phyloP scores from a whole-genome alignment of 306 rosid genomes.

The Quercus engelmannii region DNA sequence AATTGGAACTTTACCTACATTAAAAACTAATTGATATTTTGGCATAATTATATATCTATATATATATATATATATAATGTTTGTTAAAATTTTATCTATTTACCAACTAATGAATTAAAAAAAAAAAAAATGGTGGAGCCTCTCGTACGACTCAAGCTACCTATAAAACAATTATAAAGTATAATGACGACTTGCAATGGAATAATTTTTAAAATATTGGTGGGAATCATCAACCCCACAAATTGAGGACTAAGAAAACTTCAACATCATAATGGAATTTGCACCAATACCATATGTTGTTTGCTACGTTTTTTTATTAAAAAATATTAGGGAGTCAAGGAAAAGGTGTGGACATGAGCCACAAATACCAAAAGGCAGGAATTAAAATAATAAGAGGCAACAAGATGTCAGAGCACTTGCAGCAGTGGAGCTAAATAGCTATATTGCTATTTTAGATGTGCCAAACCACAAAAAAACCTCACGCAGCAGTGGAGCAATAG shows the following conservation, averaged over 20 bases:
- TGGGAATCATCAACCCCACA: not conserved
- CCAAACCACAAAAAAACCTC: too few species aligned
- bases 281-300: slow-evolving; percentile 12
- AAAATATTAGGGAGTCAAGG: too few species aligned
- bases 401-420: slow-evolving; percentile 5
- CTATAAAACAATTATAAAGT: not conserved
- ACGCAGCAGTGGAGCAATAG: too few species aligned
- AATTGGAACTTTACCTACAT: too few species aligned
- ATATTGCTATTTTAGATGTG: too few species aligned
- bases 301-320: not conserved
- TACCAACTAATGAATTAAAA: too few species aligned
- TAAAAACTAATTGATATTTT: too few species aligned
- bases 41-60: too few species aligned
- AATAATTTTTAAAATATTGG: not conserved
- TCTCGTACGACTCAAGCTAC: slow-evolving; percentile 1
- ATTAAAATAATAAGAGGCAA: not conserved
- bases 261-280: slow-evolving; percentile 5
- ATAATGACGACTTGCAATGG: not conserved
- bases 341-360: slow-evolving; percentile 9
- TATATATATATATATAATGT: not conserved
- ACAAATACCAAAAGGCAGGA: not conserved
- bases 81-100: too few species aligned
- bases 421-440: too few species aligned
- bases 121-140: not conserved
- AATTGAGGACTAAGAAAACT: not conserved